These are phyloP conservation scores for Meyerozyma carpophila DNA, from an alignment of 1,139 yeast species.

Conservation along the genomic window DNA sequence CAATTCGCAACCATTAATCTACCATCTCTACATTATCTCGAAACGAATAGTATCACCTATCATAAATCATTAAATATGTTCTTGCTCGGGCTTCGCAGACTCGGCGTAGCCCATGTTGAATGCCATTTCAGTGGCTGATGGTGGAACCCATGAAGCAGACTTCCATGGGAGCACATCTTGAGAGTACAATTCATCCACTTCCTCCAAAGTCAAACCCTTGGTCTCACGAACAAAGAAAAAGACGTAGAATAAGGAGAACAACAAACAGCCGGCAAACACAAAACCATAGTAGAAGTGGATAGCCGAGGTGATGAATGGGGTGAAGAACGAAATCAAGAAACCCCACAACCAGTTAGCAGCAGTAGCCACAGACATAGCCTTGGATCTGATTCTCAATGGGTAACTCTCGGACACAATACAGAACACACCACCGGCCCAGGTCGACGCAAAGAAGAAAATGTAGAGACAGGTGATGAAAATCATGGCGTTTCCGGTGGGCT, in stretches of 20 bases:
- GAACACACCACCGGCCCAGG: constrained; percentile 14
- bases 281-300: constrained; percentile 24
- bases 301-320: constrained; percentile 15
- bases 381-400: constrained; percentile 12
- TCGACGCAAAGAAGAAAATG: constrained; percentile 13
- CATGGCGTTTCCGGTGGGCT: constrained; percentile 13
- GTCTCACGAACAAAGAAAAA: constrained; percentile 60
- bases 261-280: constrained; percentile 20
- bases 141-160: constrained; percentile 10
- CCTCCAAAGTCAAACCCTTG: constrained; percentile 61
- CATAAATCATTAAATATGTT: constrained; percentile 11
- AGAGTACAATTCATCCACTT: constrained; percentile 40
- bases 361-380: constrained; percentile 12
- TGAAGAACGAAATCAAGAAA: constrained; percentile 13
- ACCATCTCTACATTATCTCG: too few relatives aligned
- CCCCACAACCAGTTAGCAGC: constrained; percentile 15
- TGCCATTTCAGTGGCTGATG: constrained; percentile 8
- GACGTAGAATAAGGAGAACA: constrained; percentile 37
- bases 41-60: neutral
- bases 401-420: constrained; percentile 11
- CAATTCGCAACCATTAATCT: neutral
- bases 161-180: constrained; percentile 9
- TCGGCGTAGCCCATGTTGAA: constrained; percentile 14
- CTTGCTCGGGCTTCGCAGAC: constrained; percentile 13
- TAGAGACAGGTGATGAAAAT: constrained; percentile 13